Evolutionary conservation across 805 yeast genomes (phyloP), one percentile per base, ranked within the genome.

Genomic region (Tetrapisispora fleetii): DNA sequence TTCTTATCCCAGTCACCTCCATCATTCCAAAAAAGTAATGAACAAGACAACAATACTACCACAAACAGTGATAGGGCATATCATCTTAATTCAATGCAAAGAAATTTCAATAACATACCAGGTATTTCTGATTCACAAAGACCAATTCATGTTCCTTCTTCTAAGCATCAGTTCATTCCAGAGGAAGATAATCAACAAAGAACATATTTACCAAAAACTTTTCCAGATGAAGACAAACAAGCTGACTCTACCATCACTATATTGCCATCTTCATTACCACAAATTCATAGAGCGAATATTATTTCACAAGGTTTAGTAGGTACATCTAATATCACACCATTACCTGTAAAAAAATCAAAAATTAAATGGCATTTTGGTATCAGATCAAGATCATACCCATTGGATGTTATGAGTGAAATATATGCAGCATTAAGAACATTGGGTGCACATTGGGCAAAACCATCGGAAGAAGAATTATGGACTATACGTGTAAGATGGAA

Each of bases 351-450:
- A 65, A 88, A 87, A 65, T 85, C 91, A 51, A 91, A 89, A 67
- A 87, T 96, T 9, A 81, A 95, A 67, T 93, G 99, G 99, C 99
- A 93, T 72, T 93, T 93, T 63, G 99, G 99, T 55, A 93, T 93
- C 51, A 76, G 99, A 63, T 88, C 96, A 9, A 76, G 97, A 59
- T 88, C 96, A 0, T 93, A 93, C 63, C 98, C 99, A 38, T 74
- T 93, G 57, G 99, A 93, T 67, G 99, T 93, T 3, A 93, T 93
- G 98, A 96, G 97, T 32, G 99, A 93, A 65, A 91, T 93, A 40
- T 93, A 93, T 69, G 75, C 96, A 41, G 98, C 99, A 1, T 73
- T 93, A 63, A 85, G 86, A 68, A 87, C 86, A 58, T 71, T 93
- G 47, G 97, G 97, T 1, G 98, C 99, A 0, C 96, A 93, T 66